phyloP scores from a whole-genome alignment of 345 rosid species.

The Excoecaria cochinchinensis region DNA sequence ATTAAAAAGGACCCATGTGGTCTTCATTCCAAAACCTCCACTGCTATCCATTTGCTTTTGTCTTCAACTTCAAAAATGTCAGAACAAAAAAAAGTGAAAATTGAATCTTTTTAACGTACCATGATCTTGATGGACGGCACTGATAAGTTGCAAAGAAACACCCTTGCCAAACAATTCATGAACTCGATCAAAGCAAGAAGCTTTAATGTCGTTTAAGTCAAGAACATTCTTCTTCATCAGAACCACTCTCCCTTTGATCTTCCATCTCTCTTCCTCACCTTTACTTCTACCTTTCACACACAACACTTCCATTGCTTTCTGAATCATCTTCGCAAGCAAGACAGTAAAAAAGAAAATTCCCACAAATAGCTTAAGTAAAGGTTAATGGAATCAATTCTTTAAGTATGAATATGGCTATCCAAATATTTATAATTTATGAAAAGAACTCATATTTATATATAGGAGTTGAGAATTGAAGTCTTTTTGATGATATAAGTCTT shows the following conservation, averaged over 20 bases:
- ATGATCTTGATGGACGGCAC: slow-evolving; percentile 51
- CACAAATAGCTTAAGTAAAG: not conserved
- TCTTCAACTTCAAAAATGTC: slow-evolving; percentile 15
- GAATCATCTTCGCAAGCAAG: slow-evolving; percentile 22
- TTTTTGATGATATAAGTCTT: no score
- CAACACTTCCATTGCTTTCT: slow-evolving; percentile 36
- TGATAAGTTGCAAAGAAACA: slow-evolving; percentile 62
- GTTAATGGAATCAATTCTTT: not conserved
- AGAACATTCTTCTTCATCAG: slow-evolving; percentile 75
- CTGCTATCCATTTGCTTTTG: not conserved
- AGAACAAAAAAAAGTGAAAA: not conserved
- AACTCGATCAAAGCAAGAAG: slow-evolving; percentile 65
- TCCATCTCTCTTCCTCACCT: slow-evolving; percentile 26
- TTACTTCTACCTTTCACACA: slow-evolving; percentile 34
- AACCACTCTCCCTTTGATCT: slow-evolving; percentile 52
- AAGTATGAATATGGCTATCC: not conserved
- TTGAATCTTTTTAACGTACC: slow-evolving; percentile 33
- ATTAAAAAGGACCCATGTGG: not conserved
- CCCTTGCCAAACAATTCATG: slow-evolving; percentile 66
- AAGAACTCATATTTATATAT: not conserved
- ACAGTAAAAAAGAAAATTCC: slow-evolving; percentile 10
- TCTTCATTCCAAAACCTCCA: not conserved
- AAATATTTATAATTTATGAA: no score
- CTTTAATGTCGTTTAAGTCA: slow-evolving; percentile 58
- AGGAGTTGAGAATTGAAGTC: not conserved